Conservation (phyloP, 345 rosid species). For the Salix koriyanagi region DNA sequence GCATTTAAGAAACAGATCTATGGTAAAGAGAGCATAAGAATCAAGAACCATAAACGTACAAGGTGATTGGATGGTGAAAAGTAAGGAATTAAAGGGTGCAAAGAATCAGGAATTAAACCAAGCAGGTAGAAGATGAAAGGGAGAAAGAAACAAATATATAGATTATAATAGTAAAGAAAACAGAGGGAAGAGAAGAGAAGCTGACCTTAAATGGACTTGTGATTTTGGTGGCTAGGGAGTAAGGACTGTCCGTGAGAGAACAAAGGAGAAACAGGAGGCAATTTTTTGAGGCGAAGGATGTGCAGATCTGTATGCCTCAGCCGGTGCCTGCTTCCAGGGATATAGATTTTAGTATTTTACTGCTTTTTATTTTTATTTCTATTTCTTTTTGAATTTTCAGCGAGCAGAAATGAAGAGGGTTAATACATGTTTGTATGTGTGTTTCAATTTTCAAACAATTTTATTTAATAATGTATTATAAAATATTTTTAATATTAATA, state of each 20-base stretch:
- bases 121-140: no score
- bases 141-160: not conserved
- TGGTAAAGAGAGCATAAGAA: not conserved
- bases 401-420: no score
- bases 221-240: not conserved
- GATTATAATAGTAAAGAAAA: not conserved
- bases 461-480: no score
- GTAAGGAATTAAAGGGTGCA: not conserved
- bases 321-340: not conserved
- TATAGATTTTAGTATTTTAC: not conserved
- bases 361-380: not conserved
- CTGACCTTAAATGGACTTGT: slow-evolving; percentile 16
- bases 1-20: slow-evolving; percentile 12
- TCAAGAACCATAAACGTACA: slow-evolving; percentile 4
- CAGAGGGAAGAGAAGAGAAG: not conserved
- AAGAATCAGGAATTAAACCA: slow-evolving; percentile 8
- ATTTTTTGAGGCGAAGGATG: not conserved
- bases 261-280: not conserved
- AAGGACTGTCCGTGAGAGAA: not conserved
- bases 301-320: not conserved
- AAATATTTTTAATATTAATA: no score
- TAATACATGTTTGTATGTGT: no score
- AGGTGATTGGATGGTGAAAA: slow-evolving; percentile 11
- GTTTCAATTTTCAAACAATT: no score
- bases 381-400: not conserved